Evolutionary conservation across 306 rosid species (phyloP).

Genomic region (Quercus gilva): DNA sequence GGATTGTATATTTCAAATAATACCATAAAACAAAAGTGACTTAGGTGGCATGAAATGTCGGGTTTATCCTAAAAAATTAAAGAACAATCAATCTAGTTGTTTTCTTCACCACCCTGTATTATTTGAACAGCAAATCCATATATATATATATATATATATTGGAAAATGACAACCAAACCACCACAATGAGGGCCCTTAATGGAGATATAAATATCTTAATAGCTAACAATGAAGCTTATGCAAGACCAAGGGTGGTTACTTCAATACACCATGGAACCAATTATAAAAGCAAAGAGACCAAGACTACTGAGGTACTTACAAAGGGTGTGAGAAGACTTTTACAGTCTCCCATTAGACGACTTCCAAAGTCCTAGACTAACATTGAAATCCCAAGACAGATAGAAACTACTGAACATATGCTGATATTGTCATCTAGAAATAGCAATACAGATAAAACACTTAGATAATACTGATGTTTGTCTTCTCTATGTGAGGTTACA

Average conservation of each 20-base stretch:
- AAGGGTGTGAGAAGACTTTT: too few relatives aligned
- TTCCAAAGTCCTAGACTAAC: not conserved
- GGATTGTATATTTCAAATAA: not conserved
- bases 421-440: constrained; percentile 18
- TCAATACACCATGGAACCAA: too few relatives aligned
- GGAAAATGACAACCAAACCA: not conserved
- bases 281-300: too few relatives aligned
- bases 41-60: too few relatives aligned
- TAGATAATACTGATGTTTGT: constrained; percentile 42
- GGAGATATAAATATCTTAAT: not conserved
- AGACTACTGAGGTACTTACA: too few relatives aligned
- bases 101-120: not conserved
- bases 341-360: not conserved
- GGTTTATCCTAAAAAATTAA: not conserved
- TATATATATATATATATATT: not conserved
- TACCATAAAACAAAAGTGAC: not conserved
- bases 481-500: constrained; percentile 55
- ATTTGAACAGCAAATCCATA: not conserved
- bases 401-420: not conserved
- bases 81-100: not conserved
- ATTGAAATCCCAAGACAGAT: not conserved
- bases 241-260: not conserved
- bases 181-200: not conserved
- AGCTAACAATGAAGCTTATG: not conserved
- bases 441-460: constrained; percentile 39